Evolutionary conservation across 1,284 basidiomycete species (phyloP).

Genomic region (Melampsora larici-populina): DNA sequence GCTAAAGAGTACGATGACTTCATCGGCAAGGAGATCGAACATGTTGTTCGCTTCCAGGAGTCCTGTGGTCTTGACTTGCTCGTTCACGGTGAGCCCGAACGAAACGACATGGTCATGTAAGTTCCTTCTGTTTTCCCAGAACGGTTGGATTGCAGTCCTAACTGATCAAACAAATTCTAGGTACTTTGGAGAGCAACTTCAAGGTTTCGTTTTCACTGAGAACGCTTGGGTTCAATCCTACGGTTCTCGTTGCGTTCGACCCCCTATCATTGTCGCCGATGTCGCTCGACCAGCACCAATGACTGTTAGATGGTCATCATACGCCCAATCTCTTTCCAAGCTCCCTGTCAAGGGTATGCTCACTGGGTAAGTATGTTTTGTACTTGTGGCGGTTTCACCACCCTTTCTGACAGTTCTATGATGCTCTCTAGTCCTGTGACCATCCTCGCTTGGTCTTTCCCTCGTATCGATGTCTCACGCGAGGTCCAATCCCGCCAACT

Average conservation of each 20-base stretch:
- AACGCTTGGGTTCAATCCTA: constrained; percentile 99
- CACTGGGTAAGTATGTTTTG: constrained; percentile 29
- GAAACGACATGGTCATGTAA: constrained; percentile 57
- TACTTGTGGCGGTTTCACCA: constrained; percentile 61
- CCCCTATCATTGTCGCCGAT: constrained; percentile 97
- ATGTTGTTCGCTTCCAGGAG: constrained; percentile 94
- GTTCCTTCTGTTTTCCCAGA: constrained; percentile 37
- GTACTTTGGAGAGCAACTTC: constrained; percentile 97
- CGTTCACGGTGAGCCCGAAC: constrained; percentile 90
- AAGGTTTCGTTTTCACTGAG: constrained; percentile 96
- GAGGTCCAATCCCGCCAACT: constrained; percentile 98
- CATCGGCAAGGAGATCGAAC: constrained; percentile 96
- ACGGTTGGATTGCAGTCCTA: constrained; percentile 49
- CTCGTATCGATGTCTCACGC: constrained; percentile 93
- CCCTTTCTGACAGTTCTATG: background rate
- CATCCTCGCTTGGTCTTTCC: constrained; percentile 99
- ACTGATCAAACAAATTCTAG: constrained; percentile 57
- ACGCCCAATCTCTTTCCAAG: constrained; percentile 89
- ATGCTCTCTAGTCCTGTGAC: constrained; percentile 52
- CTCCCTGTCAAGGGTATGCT: constrained; percentile 99
- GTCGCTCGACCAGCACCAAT: constrained; percentile 89
- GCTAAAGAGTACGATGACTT: constrained; percentile 90
- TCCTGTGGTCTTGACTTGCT: constrained; percentile 91
- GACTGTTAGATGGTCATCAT: constrained; percentile 95
- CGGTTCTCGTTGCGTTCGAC: constrained; percentile 89